phyloP scores from a whole-genome alignment of 2,329 filamentous ascomycete genomes.

The Claviceps arundinis region DNA sequence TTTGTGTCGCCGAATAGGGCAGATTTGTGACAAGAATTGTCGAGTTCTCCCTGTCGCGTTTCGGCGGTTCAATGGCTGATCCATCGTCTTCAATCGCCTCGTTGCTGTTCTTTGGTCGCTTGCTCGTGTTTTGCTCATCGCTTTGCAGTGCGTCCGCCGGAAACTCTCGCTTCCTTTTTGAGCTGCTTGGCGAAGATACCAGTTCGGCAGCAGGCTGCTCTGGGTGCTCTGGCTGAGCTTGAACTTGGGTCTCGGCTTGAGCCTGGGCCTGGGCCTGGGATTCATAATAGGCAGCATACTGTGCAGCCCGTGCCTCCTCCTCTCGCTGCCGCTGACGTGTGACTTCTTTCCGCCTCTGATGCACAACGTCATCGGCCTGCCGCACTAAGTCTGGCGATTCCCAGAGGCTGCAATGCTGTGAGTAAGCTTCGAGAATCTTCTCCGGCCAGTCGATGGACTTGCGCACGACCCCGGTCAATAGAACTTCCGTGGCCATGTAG shows the following conservation, averaged over 20 bases:
- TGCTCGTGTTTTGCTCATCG: conserved; percentile 37
- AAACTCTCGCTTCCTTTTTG: conserved; percentile 65
- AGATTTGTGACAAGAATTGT: conserved; percentile 72
- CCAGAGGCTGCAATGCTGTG: conserved; percentile 79
- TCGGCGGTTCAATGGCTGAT: conserved; percentile 27
- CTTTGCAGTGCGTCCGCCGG: conserved; percentile 28
- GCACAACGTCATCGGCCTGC: conserved; percentile 57
- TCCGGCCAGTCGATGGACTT: conserved; percentile 63
- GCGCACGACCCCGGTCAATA: conserved; percentile 54
- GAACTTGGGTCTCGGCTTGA: conserved; percentile 8
- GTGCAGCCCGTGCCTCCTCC: conserved; percentile 43
- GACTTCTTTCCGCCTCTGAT: conserved; percentile 53
- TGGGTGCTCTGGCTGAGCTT: conserved; percentile 5
- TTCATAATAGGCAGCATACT: conserved; percentile 29
- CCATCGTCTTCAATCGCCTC: conserved; percentile 14
- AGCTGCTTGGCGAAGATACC: conserved; percentile 24
- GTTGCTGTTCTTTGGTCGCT: conserved; percentile 48
- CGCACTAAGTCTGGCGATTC: conserved; percentile 67
- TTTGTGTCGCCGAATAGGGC: conserved; percentile 54
- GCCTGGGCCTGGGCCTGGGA: conserved; percentile 10
- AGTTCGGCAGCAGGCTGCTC: conserved; percentile 7
- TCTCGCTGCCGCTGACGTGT: conserved; percentile 53
- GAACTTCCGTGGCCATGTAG: conserved; percentile 58
- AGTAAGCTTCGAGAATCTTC: conserved; percentile 58
- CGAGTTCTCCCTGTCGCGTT: conserved; percentile 82